phyloP scores from a whole-genome alignment of 345 rosid species.

The Brassica juncea region DNA sequence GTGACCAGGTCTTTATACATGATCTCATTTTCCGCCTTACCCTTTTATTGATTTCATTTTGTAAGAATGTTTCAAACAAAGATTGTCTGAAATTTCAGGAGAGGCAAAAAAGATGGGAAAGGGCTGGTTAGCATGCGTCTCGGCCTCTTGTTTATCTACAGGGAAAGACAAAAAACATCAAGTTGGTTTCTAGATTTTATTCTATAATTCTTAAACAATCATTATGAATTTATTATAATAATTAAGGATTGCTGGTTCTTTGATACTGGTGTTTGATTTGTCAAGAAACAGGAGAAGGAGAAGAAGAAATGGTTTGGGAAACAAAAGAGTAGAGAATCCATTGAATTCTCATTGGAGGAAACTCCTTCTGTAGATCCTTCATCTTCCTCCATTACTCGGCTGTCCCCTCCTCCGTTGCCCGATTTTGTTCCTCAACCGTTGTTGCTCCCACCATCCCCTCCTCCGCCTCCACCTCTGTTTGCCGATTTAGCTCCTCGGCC shows the following conservation, averaged over 20 bases:
- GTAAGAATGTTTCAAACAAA: constrained; percentile 21
- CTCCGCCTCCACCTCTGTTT: constrained; percentile 32
- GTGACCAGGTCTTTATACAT: constrained; percentile 27
- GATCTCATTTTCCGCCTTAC: background rate
- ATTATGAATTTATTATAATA: background rate
- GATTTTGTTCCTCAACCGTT: background rate
- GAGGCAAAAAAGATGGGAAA: constrained; percentile 26
- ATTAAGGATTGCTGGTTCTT: background rate
- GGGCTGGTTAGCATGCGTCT: constrained; percentile 31
- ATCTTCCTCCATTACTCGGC: constrained; percentile 3
- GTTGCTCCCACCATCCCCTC: background rate
- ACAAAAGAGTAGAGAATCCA: constrained; percentile 31
- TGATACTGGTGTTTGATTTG: constrained; percentile 13
- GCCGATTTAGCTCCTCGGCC: constrained; percentile 34
- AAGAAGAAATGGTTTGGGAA: constrained; percentile 40
- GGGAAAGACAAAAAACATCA: constrained; percentile 33
- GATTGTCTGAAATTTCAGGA: constrained; percentile 26
- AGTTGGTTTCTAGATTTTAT: constrained; percentile 16
- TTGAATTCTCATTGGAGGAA: constrained; percentile 22
- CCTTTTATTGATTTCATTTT: background rate
- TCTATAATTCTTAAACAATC: background rate
- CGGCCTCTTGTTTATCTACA: constrained; percentile 28
- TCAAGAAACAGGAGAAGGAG: constrained; percentile 36
- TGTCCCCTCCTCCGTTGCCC: background rate
- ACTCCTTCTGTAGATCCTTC: constrained; percentile 10